phyloP scores from a whole-genome alignment of 2,329 filamentous ascomycete species.

The Ceratocystis diversiconidia region DNA sequence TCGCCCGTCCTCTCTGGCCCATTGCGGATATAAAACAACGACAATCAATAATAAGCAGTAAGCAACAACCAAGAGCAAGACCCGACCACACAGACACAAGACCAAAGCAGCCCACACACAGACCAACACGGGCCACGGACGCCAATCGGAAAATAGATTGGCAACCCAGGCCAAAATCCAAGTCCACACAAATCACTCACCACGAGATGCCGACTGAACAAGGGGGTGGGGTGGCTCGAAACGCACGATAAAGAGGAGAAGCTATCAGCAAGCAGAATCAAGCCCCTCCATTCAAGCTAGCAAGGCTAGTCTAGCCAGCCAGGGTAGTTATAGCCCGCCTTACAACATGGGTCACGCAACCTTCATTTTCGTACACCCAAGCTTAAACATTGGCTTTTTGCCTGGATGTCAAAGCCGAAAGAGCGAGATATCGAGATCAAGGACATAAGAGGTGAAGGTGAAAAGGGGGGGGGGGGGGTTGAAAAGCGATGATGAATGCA shows the following conservation, averaged over 20 bases:
- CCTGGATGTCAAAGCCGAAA: background rate
- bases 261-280: background rate
- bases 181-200: slow-evolving; percentile 5
- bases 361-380: background rate
- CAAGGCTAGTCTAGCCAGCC: background rate
- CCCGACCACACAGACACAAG: background rate
- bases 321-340: background rate
- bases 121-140: slow-evolving; percentile 3
- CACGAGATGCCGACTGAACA: slow-evolving; percentile 2
- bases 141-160: slow-evolving; percentile 8
- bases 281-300: background rate
- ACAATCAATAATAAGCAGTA: too few species aligned
- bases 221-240: background rate
- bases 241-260: background rate
- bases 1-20: too few species aligned
- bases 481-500: too few species aligned
- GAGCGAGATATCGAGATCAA: background rate
- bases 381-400: background rate
- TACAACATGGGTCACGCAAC: background rate
- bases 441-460: background rate
- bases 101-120: slow-evolving; percentile 1
- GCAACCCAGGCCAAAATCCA: background rate
- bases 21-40: background rate
- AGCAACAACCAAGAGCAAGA: too few species aligned
- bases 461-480: background rate